Evolutionary conservation across 192 early-diverging fungal genomes (phyloP).

Genomic region (Diversispora eburnea): DNA sequence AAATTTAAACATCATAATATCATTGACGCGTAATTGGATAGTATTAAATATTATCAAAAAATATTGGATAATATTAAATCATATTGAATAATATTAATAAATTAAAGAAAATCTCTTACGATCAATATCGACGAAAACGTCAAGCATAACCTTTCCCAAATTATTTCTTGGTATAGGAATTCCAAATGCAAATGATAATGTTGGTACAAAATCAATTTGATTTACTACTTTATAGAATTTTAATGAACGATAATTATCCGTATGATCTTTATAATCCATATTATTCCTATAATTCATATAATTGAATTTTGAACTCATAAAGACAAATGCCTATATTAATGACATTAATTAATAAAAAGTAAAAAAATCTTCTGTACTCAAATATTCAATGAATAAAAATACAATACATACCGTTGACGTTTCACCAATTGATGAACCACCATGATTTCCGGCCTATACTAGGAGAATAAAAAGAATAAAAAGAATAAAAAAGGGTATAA

Average conservation of each 20-base stretch:
- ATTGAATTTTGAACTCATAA: slow-evolving; percentile 48
- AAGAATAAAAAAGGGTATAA: background rate
- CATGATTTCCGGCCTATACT: slow-evolving; percentile 53
- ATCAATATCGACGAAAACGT: slow-evolving; percentile 56
- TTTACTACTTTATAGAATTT: slow-evolving; percentile 58
- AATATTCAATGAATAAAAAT: background rate
- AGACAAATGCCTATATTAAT: slow-evolving; percentile 37
- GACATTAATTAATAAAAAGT: background rate
- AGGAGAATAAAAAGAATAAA: background rate
- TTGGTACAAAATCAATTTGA: slow-evolving; percentile 91
- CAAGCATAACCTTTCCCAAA: slow-evolving; percentile 79
- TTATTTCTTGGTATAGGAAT: slow-evolving; percentile 93
- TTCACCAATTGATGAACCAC: slow-evolving; percentile 53
- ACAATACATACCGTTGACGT: slow-evolving; percentile 47
- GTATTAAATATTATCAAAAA: background rate
- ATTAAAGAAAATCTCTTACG: slow-evolving; percentile 18
- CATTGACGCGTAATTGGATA: no score
- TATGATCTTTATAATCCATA: slow-evolving; percentile 39
- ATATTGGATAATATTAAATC: background rate
- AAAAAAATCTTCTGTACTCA: background rate
- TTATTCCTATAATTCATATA: slow-evolving; percentile 27
- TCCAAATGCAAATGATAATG: slow-evolving; percentile 73
- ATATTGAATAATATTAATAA: background rate
- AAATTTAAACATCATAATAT: background rate
- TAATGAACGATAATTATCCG: slow-evolving; percentile 29